Percentiles rank a stretch among this genome's conserved stretches.
Conservation (phyloP, 768 basidiomycete species). For the Auriculariales sp. region DNA sequence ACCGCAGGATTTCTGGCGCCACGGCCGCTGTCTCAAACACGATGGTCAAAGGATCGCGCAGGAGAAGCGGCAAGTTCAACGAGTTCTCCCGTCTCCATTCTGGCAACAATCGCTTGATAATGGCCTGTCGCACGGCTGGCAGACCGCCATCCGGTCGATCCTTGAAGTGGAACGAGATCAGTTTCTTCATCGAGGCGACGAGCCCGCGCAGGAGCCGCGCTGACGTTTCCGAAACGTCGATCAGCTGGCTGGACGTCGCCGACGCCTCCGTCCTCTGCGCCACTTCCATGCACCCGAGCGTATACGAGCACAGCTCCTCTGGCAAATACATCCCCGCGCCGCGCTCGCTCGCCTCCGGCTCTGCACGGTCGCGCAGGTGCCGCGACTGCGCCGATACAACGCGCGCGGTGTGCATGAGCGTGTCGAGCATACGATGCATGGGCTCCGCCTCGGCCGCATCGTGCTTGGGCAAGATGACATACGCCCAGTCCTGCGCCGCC, state of each 20-base stretch:
- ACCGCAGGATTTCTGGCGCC: constrained; percentile 76
- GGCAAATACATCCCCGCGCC: constrained; percentile 84
- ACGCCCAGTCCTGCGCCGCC: constrained; percentile 62
- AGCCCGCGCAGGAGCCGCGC: constrained; percentile 65
- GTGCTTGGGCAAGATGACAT: constrained; percentile 27
- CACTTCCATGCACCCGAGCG: constrained; percentile 68
- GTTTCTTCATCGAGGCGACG: constrained; percentile 48
- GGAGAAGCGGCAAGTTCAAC: constrained; percentile 71
- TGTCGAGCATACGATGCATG: constrained; percentile 72
- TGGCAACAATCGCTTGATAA: constrained; percentile 78
- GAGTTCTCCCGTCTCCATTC: constrained; percentile 84
- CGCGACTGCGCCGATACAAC: constrained; percentile 74
- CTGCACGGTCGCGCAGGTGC: constrained; percentile 63
- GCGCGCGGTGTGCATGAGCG: constrained; percentile 63
- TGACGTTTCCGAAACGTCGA: constrained; percentile 70
- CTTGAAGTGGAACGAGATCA: constrained; percentile 56
- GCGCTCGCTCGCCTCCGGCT: constrained; percentile 57
- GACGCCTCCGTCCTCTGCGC: constrained; percentile 53
- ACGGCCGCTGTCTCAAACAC: constrained; percentile 84
- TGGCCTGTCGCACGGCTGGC: constrained; percentile 65
- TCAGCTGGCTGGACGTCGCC: constrained; percentile 32
- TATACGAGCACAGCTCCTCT: constrained; percentile 82
- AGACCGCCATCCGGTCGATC: constrained; percentile 57
- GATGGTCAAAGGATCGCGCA: constrained; percentile 81
- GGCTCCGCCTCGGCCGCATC: constrained; percentile 42